A percentile compares a stretch with the other conserved stretches of the same genome.
Evolutionary conservation across 1,284 basidiomycete genomes (phyloP).

Genomic region (Tilletia walkeri): DNA sequence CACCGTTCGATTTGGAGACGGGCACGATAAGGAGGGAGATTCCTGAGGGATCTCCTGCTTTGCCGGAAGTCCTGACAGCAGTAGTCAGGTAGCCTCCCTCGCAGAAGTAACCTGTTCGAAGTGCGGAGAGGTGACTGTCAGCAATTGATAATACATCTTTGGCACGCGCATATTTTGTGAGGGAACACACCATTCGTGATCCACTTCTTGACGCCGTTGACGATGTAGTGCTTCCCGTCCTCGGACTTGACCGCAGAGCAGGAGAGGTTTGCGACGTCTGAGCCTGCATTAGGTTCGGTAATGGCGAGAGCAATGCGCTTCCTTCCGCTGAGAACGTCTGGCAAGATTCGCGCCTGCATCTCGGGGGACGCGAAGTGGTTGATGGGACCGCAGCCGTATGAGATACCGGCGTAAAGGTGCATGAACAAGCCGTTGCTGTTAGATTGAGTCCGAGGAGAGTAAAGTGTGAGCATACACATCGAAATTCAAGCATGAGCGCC

Average conservation of each 20-base stretch:
- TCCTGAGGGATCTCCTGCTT: constrained; percentile 53
- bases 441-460: constrained; percentile 16
- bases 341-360: constrained; percentile 38
- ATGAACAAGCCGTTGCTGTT: constrained; percentile 28
- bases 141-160: background rate
- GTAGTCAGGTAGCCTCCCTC: constrained; percentile 42
- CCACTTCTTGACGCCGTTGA: constrained; percentile 56
- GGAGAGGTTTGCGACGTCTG: constrained; percentile 55
- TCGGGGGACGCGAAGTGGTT: constrained; percentile 41
- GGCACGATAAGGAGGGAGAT: constrained; percentile 55
- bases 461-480: background rate
- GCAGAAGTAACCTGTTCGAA: background rate
- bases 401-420: constrained; percentile 32
- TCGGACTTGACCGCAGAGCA: constrained; percentile 46
- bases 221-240: constrained; percentile 56
- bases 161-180: too few species aligned
- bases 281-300: constrained; percentile 52
- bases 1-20: constrained; percentile 29
- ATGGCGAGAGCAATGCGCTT: constrained; percentile 48
- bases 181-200: constrained; percentile 25
- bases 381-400: constrained; percentile 35
- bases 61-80: constrained; percentile 56
- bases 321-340: constrained; percentile 37
- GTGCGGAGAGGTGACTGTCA: background rate
- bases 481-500: background rate